Conservation (phyloP, 371 early-diverging fungal genomes). For the Apophysomyces ossiformis region DNA sequence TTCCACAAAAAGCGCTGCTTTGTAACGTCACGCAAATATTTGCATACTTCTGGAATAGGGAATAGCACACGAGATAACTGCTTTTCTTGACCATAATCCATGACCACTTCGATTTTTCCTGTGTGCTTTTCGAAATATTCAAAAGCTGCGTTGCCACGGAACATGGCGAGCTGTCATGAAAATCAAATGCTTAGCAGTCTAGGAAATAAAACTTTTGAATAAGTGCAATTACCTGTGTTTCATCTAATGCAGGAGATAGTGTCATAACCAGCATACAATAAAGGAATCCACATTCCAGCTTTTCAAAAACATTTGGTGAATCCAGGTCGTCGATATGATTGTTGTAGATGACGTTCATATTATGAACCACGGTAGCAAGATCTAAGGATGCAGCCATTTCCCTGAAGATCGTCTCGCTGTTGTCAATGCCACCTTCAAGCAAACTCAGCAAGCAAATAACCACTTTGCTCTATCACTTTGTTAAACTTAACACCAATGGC, state of each 20-base stretch:
- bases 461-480: slow-evolving; percentile 42
- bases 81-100: slow-evolving; percentile 47
- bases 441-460: slow-evolving; percentile 54
- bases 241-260: slow-evolving; percentile 35
- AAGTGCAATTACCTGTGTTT: slow-evolving; percentile 27
- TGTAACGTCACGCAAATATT: slow-evolving; percentile 50
- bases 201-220: not conserved
- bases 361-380: slow-evolving; percentile 35
- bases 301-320: slow-evolving; percentile 31
- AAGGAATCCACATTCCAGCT: slow-evolving; percentile 44
- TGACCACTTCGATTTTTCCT: slow-evolving; percentile 61
- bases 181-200: not conserved
- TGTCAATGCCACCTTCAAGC: slow-evolving; percentile 59
- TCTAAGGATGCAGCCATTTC: slow-evolving; percentile 55
- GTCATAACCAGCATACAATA: slow-evolving; percentile 52
- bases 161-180: slow-evolving; percentile 16
- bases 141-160: slow-evolving; percentile 43
- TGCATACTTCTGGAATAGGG: slow-evolving; percentile 62
- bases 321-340: slow-evolving; percentile 24
- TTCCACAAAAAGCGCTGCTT: slow-evolving; percentile 58
- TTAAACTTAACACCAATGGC: not conserved
- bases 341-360: slow-evolving; percentile 40
- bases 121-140: slow-evolving; percentile 52
- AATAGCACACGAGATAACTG: slow-evolving; percentile 52
- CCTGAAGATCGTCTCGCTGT: slow-evolving; percentile 50